Percentiles rank a stretch among this genome's conserved stretches.
These are phyloP conservation scores for Pichia inconspicua DNA, from an alignment of 1,139 yeast species.

Conservation along the genomic window DNA sequence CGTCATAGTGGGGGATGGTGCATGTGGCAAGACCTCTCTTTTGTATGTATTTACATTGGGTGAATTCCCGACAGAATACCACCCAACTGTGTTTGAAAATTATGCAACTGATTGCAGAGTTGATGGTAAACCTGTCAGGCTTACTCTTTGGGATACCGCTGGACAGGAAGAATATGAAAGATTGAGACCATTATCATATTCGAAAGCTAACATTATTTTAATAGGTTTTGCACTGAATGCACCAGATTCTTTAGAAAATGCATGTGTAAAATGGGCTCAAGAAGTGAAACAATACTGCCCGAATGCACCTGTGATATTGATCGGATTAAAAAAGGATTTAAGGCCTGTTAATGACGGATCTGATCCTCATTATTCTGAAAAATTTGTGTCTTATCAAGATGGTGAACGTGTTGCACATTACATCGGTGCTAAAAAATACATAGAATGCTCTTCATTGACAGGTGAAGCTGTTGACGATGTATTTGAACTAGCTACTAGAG, in stretches of 20 bases:
- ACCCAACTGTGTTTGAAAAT: conserved; percentile 93
- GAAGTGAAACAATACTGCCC: conserved; percentile 67
- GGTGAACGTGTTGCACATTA: conserved; percentile 55
- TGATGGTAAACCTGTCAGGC: conserved; percentile 82
- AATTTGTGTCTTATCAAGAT: conserved; percentile 45
- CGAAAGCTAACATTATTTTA: conserved; percentile 65
- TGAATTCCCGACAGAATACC: conserved; percentile 76
- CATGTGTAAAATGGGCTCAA: conserved; percentile 63
- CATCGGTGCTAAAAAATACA: conserved; percentile 61
- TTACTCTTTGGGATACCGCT: conserved; percentile 95
- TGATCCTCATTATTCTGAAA: conserved; percentile 27
- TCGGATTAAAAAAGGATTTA: conserved; percentile 66
- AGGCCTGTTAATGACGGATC: conserved; percentile 33
- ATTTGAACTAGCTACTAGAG: conserved; percentile 67
- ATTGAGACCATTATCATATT: conserved; percentile 63
- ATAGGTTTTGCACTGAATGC: conserved; percentile 67
- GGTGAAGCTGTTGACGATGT: conserved; percentile 82
- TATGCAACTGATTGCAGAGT: conserved; percentile 90
- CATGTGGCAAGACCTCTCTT: conserved; percentile 88
- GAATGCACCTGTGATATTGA: conserved; percentile 53
- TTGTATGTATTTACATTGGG: conserved; percentile 88
- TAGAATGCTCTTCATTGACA: conserved; percentile 70
- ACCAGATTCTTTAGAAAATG: conserved; percentile 63
- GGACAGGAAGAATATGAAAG: conserved; percentile 90
- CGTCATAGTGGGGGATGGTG: conserved; percentile 93